Conservation (phyloP, 129 eudicot species). For the Smallanthus sonchifolius region DNA sequence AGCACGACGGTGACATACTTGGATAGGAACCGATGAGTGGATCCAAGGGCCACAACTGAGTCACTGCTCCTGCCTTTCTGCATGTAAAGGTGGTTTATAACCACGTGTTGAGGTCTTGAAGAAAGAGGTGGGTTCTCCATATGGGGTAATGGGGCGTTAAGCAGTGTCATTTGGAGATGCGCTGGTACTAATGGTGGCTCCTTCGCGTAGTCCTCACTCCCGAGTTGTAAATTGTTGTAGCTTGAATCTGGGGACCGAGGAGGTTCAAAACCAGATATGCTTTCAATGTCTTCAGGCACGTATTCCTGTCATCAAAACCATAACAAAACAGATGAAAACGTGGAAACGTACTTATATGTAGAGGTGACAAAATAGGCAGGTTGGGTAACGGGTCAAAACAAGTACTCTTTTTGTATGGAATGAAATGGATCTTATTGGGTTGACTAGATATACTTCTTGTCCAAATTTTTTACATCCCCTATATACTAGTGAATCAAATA, state of each 20-base stretch:
- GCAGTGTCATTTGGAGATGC: constrained; percentile 71
- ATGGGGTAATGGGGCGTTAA: constrained; percentile 42
- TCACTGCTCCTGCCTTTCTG: constrained; percentile 77
- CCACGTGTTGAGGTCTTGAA: constrained; percentile 83
- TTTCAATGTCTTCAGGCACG: constrained; percentile 73
- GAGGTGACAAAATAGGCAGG: neutral
- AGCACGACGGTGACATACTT: constrained; percentile 91
- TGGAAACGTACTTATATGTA: neutral
- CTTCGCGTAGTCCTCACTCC: constrained; percentile 69
- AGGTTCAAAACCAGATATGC: constrained; percentile 80
- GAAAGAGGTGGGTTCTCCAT: constrained; percentile 55
- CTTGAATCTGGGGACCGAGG: constrained; percentile 85
- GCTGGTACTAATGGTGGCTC: constrained; percentile 91
- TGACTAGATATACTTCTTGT: neutral
- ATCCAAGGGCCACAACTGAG: constrained; percentile 85
- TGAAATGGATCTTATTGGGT: neutral
- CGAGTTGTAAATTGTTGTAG: constrained; percentile 67
- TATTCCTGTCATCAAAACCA: constrained; percentile 51
- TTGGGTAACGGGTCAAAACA: neutral
- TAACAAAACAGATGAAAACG: neutral
- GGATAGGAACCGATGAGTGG: constrained; percentile 78
- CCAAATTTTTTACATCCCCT: neutral
- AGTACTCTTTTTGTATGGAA: neutral
- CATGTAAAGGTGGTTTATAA: constrained; percentile 97
- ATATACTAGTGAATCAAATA: neutral